These are phyloP conservation scores for Diversispora epigaea DNA, from an alignment of 192 early-diverging fungal species.

Conservation along the genomic window DNA sequence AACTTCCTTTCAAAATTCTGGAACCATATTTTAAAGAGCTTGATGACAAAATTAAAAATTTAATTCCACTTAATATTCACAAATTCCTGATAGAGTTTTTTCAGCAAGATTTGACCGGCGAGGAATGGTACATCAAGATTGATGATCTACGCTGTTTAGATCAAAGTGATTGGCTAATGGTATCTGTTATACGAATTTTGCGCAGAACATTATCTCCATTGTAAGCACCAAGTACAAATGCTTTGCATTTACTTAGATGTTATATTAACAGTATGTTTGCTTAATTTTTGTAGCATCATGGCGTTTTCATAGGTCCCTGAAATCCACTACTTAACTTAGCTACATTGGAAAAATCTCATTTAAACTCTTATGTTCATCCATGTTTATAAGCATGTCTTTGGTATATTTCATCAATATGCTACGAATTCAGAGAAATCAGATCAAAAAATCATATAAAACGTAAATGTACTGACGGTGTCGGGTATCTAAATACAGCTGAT, in stretches of 20 bases:
- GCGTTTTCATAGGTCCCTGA: slow-evolving; percentile 16
- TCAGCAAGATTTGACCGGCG: slow-evolving; percentile 11
- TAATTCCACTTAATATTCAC: slow-evolving; percentile 28
- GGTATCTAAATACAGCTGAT: slow-evolving; percentile 19
- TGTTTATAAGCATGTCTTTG: slow-evolving; percentile 24
- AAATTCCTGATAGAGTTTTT: slow-evolving; percentile 29
- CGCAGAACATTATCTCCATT: slow-evolving; percentile 23
- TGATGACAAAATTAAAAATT: slow-evolving; percentile 27
- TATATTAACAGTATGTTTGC: slow-evolving; percentile 1
- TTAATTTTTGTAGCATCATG: slow-evolving; percentile 31
- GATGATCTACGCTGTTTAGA: slow-evolving; percentile 19
- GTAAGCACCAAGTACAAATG: slow-evolving; percentile 30
- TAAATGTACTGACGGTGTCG: slow-evolving; percentile 24
- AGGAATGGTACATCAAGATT: slow-evolving; percentile 30
- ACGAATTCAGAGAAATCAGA: slow-evolving; percentile 27
- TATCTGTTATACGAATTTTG: slow-evolving; percentile 17
- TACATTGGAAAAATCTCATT: slow-evolving; percentile 30
- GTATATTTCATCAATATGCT: slow-evolving; percentile 28
- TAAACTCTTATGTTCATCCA: slow-evolving; percentile 31
- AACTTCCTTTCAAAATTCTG: slow-evolving; percentile 16
- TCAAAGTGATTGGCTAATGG: slow-evolving; percentile 27
- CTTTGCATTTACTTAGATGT: not conserved
- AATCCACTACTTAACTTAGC: slow-evolving; percentile 27
- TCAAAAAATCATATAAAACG: slow-evolving; percentile 33
- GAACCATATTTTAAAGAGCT: slow-evolving; percentile 21